phyloP scores from a whole-genome alignment of 148 eudicot species.

The Vaccinium macrocarpon region DNA sequence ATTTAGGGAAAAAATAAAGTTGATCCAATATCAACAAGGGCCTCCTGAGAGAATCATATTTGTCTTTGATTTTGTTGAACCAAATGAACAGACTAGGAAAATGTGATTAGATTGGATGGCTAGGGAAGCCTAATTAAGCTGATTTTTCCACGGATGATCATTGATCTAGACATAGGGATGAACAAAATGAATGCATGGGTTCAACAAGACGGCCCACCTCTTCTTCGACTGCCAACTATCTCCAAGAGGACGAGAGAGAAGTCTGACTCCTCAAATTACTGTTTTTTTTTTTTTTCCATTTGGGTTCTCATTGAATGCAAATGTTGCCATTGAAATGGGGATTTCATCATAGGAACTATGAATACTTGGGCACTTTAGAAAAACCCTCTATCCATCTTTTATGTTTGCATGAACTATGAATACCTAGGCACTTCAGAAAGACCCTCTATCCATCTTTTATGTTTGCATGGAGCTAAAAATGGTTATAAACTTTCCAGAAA shows the following conservation, averaged over 20 bases:
- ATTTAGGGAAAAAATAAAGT: neutral
- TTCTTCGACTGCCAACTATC: neutral
- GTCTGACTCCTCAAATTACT: neutral
- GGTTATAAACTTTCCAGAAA: neutral
- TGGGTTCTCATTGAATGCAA: neutral
- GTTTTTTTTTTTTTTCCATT: neutral
- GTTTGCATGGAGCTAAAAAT: constrained; percentile 5
- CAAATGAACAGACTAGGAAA: neutral
- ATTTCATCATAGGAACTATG: neutral
- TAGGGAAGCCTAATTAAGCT: neutral
- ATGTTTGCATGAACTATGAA: neutral
- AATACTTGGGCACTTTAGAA: neutral
- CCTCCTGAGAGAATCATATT: neutral
- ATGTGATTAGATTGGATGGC: neutral
- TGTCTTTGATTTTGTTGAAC: neutral
- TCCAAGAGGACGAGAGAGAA: neutral
- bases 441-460: neutral
- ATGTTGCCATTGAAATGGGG: neutral
- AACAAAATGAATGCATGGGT: neutral
- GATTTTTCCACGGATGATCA: neutral
- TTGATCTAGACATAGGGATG: neutral
- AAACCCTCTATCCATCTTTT: neutral
- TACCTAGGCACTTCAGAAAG: neutral
- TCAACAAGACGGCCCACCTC: neutral
- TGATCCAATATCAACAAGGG: neutral